Conservation (phyloP, 1,139 yeast species). For the Saccharomyces hybrid region DNA sequence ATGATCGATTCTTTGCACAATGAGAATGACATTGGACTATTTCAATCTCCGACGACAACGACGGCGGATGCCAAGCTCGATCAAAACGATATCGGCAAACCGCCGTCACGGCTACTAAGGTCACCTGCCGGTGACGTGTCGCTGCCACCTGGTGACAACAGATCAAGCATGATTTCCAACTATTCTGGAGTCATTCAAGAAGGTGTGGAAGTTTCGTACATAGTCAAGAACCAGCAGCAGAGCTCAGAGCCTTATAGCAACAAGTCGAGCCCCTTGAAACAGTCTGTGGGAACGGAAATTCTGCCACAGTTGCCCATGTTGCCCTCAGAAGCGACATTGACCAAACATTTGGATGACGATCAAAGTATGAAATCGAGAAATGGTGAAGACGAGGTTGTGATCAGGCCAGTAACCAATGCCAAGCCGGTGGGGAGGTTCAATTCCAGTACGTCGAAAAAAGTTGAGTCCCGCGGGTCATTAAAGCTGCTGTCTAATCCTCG, state of each 20-base stretch:
- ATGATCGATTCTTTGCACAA: conserved; percentile 26
- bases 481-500: conserved; percentile 10
- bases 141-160: conserved; percentile 25
- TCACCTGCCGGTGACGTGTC: conserved; percentile 10
- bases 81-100: neutral
- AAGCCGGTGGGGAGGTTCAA: conserved; percentile 15
- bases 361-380: conserved; percentile 1
- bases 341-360: neutral
- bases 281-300: neutral
- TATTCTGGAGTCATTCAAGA: conserved; percentile 42
- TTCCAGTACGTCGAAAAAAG: conserved; percentile 1
- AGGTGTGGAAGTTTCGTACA: conserved; percentile 38
- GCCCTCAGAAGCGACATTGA: conserved; percentile 13
- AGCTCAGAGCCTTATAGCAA: neutral
- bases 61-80: neutral
- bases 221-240: conserved; percentile 22
- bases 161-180: conserved; percentile 38
- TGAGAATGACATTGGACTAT: conserved; percentile 11
- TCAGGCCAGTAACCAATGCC: conserved; percentile 14
- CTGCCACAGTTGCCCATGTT: conserved; percentile 12
- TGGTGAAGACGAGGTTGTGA: conserved; percentile 7
- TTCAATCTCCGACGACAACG: neutral
- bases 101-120: conserved; percentile 1
- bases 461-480: conserved; percentile 7
- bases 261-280: neutral